Base-by-base conservation (phyloP, 202 grass and related monocot species). In the Elaeis oleifera region DNA sequence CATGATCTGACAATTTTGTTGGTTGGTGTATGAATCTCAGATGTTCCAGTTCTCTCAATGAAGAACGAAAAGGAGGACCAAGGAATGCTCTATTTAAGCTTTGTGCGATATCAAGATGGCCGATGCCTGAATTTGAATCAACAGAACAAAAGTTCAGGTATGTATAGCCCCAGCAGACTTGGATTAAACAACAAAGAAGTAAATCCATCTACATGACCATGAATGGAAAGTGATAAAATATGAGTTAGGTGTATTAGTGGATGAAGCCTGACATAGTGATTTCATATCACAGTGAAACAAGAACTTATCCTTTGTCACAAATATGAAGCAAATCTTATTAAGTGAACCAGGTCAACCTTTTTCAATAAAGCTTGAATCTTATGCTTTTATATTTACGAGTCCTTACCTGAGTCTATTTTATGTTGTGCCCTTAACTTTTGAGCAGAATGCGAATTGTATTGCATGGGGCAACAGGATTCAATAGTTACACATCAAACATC, bases 391-490 rank as follows among this genome's bases (percentile, higher is more conserved):
- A 4, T 28, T 5, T 28, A 28, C 4, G 0, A 28, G 4, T 28
- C 4, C 27, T 28, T 4, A 4, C 5, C 27, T 28, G 27, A 28
- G 27, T 28, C 20, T 57, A 20, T 54, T 61, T 76, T 50, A 5
- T 28, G 27, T 1, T 56, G 78, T 3, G 39, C 79, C 49, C 44
- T 28, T 28, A 5, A 28, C 27, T 28, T 28, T 28, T 28, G 27
- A 66, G 78, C 69, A 83, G 85, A 61, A 77, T 64, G 54, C 80
- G 72, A 57, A 76, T 88, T 57, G 6, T 79, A 50, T 2, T 83
- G 50, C 72, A 80, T 53, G 85, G 84, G 64, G 69, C 73, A 62
- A 58, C 69, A 31, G 80, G 80, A 44, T 81, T 86, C 31, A 81
- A 81, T 78, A 58, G 74, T 49, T 86, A 70, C 54, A 63, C 26